Evolutionary conservation across 129 eudicot species (phyloP).

Genomic region (Erigeron canadensis): DNA sequence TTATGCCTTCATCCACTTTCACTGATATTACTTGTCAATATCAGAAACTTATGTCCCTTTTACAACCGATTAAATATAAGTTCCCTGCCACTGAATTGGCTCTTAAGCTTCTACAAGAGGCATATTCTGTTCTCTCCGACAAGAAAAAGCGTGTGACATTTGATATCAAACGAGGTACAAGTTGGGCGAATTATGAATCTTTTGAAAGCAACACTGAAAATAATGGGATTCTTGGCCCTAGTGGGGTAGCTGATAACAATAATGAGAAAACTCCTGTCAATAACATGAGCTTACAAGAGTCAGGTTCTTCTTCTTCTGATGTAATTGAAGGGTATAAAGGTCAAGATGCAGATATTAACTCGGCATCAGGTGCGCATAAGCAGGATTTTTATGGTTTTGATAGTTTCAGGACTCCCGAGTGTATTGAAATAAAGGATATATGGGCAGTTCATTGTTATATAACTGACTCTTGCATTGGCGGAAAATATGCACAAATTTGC

Average conservation of each 20-base stretch:
- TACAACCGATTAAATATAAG: slow-evolving; percentile 56
- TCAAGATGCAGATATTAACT: slow-evolving; percentile 40
- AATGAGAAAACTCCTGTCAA: slow-evolving; percentile 20
- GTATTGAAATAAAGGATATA: slow-evolving; percentile 46
- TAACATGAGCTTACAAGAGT: slow-evolving; percentile 33
- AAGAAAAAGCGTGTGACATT: slow-evolving; percentile 46
- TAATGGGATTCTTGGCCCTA: slow-evolving; percentile 16
- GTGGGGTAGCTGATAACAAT: slow-evolving; percentile 16
- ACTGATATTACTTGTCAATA: slow-evolving; percentile 39
- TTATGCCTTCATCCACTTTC: slow-evolving; percentile 47
- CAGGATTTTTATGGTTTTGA: slow-evolving; percentile 49
- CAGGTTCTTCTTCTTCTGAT: slow-evolving; percentile 51
- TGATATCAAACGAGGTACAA: slow-evolving; percentile 50
- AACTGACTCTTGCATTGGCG: slow-evolving; percentile 29
- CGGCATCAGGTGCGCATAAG: slow-evolving; percentile 27
- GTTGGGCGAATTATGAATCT: slow-evolving; percentile 50
- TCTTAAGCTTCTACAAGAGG: slow-evolving; percentile 49
- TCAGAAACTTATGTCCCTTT: slow-evolving; percentile 40
- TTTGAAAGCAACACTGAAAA: slow-evolving; percentile 31
- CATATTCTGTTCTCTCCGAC: slow-evolving; percentile 54
- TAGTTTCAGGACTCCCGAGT: slow-evolving; percentile 33
- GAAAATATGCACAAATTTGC: slow-evolving; percentile 48
- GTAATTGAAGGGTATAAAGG: slow-evolving; percentile 41
- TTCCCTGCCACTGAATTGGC: slow-evolving; percentile 60
- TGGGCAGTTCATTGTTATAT: slow-evolving; percentile 56